These are phyloP conservation scores for Boletus rufocinnamomeus DNA, from an alignment of 768 basidiomycete species.

Conservation along the genomic window DNA sequence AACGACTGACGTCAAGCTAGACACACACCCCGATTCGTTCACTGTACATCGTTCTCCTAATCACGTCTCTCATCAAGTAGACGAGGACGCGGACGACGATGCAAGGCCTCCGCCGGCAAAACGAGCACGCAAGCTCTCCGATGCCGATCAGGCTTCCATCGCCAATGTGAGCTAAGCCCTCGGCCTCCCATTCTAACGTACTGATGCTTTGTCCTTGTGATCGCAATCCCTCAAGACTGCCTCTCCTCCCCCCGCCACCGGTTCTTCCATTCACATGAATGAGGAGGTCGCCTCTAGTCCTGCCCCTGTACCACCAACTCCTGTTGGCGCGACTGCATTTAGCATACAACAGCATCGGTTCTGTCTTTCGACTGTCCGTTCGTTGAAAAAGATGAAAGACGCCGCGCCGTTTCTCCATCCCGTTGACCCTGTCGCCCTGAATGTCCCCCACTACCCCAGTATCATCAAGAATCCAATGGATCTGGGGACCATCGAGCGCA, in stretches of 20 bases:
- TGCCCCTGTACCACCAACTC: slow-evolving; percentile 3
- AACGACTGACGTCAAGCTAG: slow-evolving; percentile 2
- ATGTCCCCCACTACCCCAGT: slow-evolving; percentile 83
- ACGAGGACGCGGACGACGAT: slow-evolving; percentile 43
- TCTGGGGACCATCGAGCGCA: slow-evolving; percentile 87
- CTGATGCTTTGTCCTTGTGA: slow-evolving; percentile 43
- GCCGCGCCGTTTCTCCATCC: slow-evolving; percentile 79
- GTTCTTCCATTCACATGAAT: slow-evolving; percentile 35
- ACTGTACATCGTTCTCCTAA: slow-evolving; percentile 37
- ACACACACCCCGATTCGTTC: slow-evolving; percentile 36
- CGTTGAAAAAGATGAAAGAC: slow-evolving; percentile 86
- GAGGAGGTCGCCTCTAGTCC: slow-evolving; percentile 28
- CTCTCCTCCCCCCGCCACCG: slow-evolving; percentile 70
- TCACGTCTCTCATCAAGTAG: slow-evolving; percentile 33
- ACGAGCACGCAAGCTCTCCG: slow-evolving; percentile 73
- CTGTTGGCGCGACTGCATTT: slow-evolving; percentile 42
- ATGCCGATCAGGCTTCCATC: slow-evolving; percentile 72
- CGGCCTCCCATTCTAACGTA: slow-evolving; percentile 53
- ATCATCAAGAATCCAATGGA: slow-evolving; percentile 95
- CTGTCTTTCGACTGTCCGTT: slow-evolving; percentile 72
- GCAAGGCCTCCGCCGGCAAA: slow-evolving; percentile 79
- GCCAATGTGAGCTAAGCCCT: slow-evolving; percentile 63
- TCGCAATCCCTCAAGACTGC: slow-evolving; percentile 54
- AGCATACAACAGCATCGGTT: slow-evolving; percentile 77
- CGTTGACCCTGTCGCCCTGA: slow-evolving; percentile 83